phyloP scores from a whole-genome alignment of 2,329 filamentous ascomycete species.

The Fusarium agapanthi region DNA sequence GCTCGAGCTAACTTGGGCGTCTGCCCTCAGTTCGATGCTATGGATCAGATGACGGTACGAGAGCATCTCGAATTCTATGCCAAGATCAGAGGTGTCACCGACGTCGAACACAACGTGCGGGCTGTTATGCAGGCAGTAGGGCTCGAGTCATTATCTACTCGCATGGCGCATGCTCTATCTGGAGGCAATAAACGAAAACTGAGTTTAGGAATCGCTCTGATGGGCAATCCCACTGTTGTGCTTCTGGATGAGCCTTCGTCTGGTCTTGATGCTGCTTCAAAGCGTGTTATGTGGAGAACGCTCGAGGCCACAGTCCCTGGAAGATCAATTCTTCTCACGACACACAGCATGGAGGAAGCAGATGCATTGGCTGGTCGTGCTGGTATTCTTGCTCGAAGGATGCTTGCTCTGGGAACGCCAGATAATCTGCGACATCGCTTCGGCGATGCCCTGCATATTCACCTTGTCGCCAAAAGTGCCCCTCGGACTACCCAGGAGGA shows the following conservation, averaged over 20 bases:
- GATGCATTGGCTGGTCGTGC: constrained; percentile 85
- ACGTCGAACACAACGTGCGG: constrained; percentile 79
- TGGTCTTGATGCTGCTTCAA: constrained; percentile 89
- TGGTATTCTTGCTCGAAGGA: constrained; percentile 84
- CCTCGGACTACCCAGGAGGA: constrained; percentile 76
- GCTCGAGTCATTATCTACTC: constrained; percentile 72
- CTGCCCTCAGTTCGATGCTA: constrained; percentile 87
- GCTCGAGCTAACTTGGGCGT: constrained; percentile 86
- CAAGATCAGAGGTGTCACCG: constrained; percentile 77
- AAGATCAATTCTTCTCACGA: constrained; percentile 86
- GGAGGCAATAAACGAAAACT: constrained; percentile 96
- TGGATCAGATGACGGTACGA: constrained; percentile 88
- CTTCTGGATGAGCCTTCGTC: constrained; percentile 89
- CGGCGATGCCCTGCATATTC: constrained; percentile 82
- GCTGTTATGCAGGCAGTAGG: constrained; percentile 85
- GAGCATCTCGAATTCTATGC: constrained; percentile 93
- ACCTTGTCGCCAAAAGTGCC: constrained; percentile 78
- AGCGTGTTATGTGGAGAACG: constrained; percentile 93
- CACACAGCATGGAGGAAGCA: constrained; percentile 95
- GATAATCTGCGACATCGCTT: constrained; percentile 77
- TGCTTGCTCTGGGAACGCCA: constrained; percentile 85
- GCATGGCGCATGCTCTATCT: constrained; percentile 82
- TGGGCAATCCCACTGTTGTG: constrained; percentile 89
- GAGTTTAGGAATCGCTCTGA: constrained; percentile 86
- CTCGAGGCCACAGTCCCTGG: constrained; percentile 77